phyloP scores from a whole-genome alignment of 2,329 filamentous ascomycete species.

The Scedosporium apiospermum region DNA sequence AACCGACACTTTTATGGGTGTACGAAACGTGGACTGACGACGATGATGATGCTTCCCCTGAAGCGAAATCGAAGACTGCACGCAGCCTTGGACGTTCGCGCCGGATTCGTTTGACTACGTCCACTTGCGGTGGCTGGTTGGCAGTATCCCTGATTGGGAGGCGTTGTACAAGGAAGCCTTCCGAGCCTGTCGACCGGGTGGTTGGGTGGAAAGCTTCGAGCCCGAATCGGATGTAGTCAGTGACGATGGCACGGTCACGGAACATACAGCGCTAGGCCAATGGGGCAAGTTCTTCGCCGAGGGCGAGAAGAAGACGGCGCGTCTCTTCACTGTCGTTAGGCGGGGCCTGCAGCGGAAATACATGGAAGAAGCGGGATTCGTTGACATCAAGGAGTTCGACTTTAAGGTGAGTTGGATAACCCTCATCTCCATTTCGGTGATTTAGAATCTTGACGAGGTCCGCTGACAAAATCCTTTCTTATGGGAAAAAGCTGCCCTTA shows the following conservation, averaged over 20 bases:
- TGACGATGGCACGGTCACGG: slow-evolving; percentile 19
- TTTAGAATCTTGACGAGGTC: neutral
- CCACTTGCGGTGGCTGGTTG: slow-evolving; percentile 47
- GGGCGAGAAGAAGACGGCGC: slow-evolving; percentile 19
- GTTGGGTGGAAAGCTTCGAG: slow-evolving; percentile 20
- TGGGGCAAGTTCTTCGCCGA: slow-evolving; percentile 19
- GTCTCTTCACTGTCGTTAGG: slow-evolving; percentile 17
- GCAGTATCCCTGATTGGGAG: slow-evolving; percentile 46
- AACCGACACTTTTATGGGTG: no score
- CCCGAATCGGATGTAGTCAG: slow-evolving; percentile 27
- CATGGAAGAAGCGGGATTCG: slow-evolving; percentile 17
- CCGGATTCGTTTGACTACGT: slow-evolving; percentile 45
- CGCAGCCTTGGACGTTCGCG: slow-evolving; percentile 32
- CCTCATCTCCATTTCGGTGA: neutral
- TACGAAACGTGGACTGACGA: no score
- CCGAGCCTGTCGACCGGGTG: slow-evolving; percentile 34
- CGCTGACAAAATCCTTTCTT: neutral
- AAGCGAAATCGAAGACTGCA: slow-evolving; percentile 22
- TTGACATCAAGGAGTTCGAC: slow-evolving; percentile 1
- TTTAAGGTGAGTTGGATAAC: slow-evolving; percentile 6
- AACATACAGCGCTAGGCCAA: slow-evolving; percentile 15
- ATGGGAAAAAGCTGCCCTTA: slow-evolving; percentile 7
- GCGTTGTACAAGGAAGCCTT: slow-evolving; percentile 41
- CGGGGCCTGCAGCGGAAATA: slow-evolving; percentile 12
- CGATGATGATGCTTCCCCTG: neutral